Evolutionary conservation across 371 early-diverging fungal species (phyloP).

Genomic region (Mucor piriformis): DNA sequence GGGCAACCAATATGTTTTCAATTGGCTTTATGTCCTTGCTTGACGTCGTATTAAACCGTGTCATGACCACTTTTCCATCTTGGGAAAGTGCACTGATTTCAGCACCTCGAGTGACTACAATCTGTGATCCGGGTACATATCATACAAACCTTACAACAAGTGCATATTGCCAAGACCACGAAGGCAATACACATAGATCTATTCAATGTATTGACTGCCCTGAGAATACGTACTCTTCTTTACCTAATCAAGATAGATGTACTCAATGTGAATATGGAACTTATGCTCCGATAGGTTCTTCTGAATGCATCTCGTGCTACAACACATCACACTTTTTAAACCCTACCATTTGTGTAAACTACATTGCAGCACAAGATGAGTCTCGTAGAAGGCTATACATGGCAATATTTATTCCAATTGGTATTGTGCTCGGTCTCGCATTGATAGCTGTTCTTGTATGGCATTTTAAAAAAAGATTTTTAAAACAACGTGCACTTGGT

Average conservation of each 20-base stretch:
- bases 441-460: constrained; percentile 4
- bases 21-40: constrained; percentile 39
- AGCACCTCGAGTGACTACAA: constrained; percentile 3
- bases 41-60: constrained; percentile 20
- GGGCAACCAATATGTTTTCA: constrained; percentile 34
- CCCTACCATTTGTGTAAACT: constrained; percentile 17
- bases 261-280: constrained; percentile 30
- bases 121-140: constrained; percentile 31
- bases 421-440: constrained; percentile 5
- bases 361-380: constrained; percentile 3
- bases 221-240: constrained; percentile 27
- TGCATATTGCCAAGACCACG: constrained; percentile 22
- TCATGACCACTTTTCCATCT: constrained; percentile 20
- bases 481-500: constrained; percentile 18
- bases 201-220: constrained; percentile 40
- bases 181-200: constrained; percentile 19
- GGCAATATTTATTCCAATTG: constrained; percentile 36
- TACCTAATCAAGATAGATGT: constrained; percentile 37
- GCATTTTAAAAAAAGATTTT: constrained; percentile 24
- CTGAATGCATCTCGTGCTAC: constrained; percentile 30
- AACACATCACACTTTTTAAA: constrained; percentile 4
- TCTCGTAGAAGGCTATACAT: constrained; percentile 23
- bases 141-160: constrained; percentile 13
- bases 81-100: constrained; percentile 28
- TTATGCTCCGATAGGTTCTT: constrained; percentile 21